These are phyloP conservation scores for Orobanche coerulescens DNA, from an alignment of 257 asterid genomes.

Conservation along the genomic window DNA sequence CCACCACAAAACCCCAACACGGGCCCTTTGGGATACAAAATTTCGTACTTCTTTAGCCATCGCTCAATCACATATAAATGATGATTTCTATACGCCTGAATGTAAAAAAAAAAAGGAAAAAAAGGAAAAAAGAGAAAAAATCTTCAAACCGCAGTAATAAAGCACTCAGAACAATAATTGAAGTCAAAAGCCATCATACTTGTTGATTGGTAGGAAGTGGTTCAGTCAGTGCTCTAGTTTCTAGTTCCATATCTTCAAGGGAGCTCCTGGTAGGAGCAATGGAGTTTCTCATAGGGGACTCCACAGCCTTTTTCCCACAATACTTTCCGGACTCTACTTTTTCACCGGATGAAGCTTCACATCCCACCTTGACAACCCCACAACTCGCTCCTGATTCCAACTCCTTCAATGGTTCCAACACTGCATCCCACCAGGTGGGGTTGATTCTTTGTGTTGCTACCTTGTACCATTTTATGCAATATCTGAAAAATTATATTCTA, in stretches of 20 bases:
- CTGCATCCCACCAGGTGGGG: slow-evolving; percentile 80
- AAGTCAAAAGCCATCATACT: slow-evolving; percentile 28
- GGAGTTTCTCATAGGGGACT: slow-evolving; percentile 19
- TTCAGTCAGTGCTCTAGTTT: slow-evolving; percentile 89
- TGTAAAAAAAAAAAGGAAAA: slow-evolving; percentile 6
- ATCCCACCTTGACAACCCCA: slow-evolving; percentile 32
- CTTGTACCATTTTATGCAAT: slow-evolving; percentile 91
- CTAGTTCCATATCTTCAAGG: slow-evolving; percentile 91
- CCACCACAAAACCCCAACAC: slow-evolving; percentile 83
- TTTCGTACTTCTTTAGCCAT: slow-evolving; percentile 84
- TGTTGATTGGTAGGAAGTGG: slow-evolving; percentile 98
- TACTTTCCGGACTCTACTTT: slow-evolving; percentile 24
- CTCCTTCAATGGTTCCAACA: slow-evolving; percentile 68
- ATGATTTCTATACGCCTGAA: slow-evolving; percentile 88
- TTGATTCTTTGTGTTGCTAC: slow-evolving; percentile 60
- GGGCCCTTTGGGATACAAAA: slow-evolving; percentile 79
- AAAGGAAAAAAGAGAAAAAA: too few species aligned
- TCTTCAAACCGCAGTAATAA: slow-evolving; percentile 6
- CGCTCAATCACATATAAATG: slow-evolving; percentile 73
- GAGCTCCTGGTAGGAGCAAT: slow-evolving; percentile 42
- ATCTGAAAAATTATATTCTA: slow-evolving; percentile 41
- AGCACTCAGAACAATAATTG: slow-evolving; percentile 6
- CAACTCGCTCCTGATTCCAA: slow-evolving; percentile 70
- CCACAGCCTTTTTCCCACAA: too few species aligned
- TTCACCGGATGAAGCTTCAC: slow-evolving; percentile 28